Percentiles rank a stretch among this genome's conserved stretches.
phyloP scores from a whole-genome alignment of 2,329 filamentous ascomycete genomes.

The Trichoderma breve region DNA sequence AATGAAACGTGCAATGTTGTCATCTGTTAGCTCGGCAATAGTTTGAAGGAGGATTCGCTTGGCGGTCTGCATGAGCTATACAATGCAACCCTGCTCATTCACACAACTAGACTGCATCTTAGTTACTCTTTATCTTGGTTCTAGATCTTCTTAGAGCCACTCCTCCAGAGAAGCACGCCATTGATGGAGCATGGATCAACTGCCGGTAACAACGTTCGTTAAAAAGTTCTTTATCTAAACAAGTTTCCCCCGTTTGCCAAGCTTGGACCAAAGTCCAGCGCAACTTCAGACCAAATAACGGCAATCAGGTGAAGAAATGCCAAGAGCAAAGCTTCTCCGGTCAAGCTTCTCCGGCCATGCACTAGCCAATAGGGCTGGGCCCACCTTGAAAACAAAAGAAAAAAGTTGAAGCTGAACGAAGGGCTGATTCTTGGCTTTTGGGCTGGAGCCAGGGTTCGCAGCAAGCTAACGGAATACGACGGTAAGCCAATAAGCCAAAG shows the following conservation, averaged over 20 bases:
- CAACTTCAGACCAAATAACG: neutral
- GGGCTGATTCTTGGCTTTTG: neutral
- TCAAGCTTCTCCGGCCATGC: neutral
- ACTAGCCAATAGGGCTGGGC: neutral
- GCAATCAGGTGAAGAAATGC: neutral
- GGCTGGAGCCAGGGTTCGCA: neutral
- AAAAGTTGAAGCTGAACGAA: conserved; percentile 1
- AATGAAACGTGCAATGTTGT: neutral
- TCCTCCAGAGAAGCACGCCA: neutral
- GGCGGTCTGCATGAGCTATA: neutral
- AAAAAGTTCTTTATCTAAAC: neutral
- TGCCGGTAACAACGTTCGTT: neutral
- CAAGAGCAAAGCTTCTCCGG: neutral
- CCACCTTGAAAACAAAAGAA: neutral
- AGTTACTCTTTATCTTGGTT: neutral
- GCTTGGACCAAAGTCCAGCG: neutral
- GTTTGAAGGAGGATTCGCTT: neutral
- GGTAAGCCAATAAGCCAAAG: neutral
- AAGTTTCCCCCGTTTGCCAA: neutral
- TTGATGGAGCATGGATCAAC: neutral
- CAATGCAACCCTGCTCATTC: conserved; percentile 1
- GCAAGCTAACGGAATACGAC: conserved; percentile 1
- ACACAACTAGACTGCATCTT: neutral
- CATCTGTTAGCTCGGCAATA: neutral
- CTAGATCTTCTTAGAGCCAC: neutral